A percentile compares a stretch with the other conserved stretches of the same genome.
phyloP scores from a whole-genome alignment of 805 yeast species.

The Saccharomycopsis malanga region DNA sequence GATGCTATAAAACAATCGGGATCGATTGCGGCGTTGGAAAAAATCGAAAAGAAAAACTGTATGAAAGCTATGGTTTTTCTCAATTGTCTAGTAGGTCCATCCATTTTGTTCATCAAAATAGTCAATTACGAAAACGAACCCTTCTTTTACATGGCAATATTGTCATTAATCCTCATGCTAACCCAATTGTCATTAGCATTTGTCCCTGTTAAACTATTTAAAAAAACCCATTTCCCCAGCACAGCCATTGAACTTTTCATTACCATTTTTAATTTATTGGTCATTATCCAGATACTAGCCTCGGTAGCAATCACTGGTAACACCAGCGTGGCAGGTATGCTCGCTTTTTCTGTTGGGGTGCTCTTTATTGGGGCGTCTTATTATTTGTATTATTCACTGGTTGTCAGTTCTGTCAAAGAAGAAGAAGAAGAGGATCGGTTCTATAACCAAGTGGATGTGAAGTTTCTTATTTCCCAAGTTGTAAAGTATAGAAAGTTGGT shows the following conservation, averaged over 20 bases:
- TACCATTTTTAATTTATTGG: neutral
- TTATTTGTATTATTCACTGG: neutral
- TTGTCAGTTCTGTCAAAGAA: neutral
- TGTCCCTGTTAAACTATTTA: neutral
- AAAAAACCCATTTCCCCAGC: neutral
- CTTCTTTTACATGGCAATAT: neutral
- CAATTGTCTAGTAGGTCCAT: neutral
- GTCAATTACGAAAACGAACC: neutral
- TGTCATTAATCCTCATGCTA: neutral
- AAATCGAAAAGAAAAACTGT: neutral
- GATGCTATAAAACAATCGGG: neutral
- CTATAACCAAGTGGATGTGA: slow-evolving; percentile 7
- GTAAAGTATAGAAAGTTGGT: neutral
- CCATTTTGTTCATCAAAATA: neutral
- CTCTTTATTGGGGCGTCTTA: neutral
- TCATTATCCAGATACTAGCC: slow-evolving; percentile 1
- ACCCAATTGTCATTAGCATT: neutral
- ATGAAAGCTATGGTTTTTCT: neutral
- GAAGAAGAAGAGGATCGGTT: neutral
- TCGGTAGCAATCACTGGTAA: neutral
- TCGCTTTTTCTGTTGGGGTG: neutral
- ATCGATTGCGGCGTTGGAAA: neutral
- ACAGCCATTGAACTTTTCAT: neutral
- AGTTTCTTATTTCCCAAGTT: neutral
- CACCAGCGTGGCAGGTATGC: neutral